Percentiles rank a stretch among this genome's conserved stretches.
These are phyloP conservation scores for Ceriops tagal DNA, from an alignment of 345 rosid species.

Conservation along the genomic window DNA sequence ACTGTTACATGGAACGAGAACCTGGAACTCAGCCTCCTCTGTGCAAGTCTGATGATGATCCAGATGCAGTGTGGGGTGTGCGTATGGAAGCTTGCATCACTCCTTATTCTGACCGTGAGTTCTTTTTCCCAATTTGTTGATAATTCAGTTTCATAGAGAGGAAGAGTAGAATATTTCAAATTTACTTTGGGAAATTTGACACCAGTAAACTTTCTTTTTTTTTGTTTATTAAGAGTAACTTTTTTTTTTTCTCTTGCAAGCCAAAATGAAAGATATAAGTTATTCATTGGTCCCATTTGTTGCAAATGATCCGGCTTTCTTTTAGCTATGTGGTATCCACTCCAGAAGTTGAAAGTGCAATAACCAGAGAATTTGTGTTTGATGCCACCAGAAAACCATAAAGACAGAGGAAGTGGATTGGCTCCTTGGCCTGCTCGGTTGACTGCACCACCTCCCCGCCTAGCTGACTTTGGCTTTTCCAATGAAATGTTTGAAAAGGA, in stretches of 20 bases:
- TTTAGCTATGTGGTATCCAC: too few relatives aligned
- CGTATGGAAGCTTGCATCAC: conserved; percentile 92
- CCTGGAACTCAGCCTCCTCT: conserved; percentile 90
- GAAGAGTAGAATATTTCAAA: too few relatives aligned
- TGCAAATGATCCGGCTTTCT: too few relatives aligned
- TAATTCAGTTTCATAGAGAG: neutral
- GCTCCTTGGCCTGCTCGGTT: conserved; percentile 97
- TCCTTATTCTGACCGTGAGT: conserved; percentile 91
- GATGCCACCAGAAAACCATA: conserved; percentile 59
- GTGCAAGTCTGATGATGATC: conserved; percentile 79
- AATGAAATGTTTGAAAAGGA: conserved; percentile 83
- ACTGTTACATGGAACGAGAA: conserved; percentile 77
- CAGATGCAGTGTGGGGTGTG: conserved; percentile 83
- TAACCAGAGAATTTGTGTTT: neutral
- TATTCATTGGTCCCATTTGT: too few relatives aligned
- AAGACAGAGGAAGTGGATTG: conserved; percentile 77
- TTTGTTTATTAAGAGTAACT: too few relatives aligned
- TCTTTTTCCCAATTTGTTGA: conserved; percentile 8
- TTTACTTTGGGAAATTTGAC: too few relatives aligned
- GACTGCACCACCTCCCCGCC: conserved; percentile 80
- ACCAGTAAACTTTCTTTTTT: too few relatives aligned
- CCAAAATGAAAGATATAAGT: too few relatives aligned
- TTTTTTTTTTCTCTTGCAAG: too few relatives aligned
- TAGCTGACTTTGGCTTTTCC: conserved; percentile 84
- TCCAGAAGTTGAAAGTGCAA: too few relatives aligned